phyloP scores from a whole-genome alignment of 148 eudicot species.

The Cornus suecica region DNA sequence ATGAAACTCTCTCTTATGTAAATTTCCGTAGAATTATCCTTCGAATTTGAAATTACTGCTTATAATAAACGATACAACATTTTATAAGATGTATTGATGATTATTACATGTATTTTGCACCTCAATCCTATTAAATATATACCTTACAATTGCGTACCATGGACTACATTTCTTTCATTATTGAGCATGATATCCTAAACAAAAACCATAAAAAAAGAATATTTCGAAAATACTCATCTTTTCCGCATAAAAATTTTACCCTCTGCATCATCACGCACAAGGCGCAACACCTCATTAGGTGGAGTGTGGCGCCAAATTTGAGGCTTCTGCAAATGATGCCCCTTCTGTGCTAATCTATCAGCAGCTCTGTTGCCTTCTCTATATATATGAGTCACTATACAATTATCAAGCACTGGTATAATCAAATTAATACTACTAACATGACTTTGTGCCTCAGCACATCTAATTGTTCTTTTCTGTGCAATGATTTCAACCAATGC shows the following conservation, averaged over 20 bases:
- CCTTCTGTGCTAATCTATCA: conserved; percentile 72
- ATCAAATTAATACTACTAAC: conserved; percentile 46
- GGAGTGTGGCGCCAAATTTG: conserved; percentile 56
- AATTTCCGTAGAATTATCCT: too few species aligned
- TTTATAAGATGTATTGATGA: too few species aligned
- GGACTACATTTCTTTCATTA: too few species aligned
- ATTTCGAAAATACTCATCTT: conserved; percentile 31
- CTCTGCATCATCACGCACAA: conserved; percentile 70
- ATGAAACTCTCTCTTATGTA: too few species aligned
- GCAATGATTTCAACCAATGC: conserved; percentile 45
- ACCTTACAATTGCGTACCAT: background rate
- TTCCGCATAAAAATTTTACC: conserved; percentile 59
- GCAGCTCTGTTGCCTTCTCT: conserved; percentile 85
- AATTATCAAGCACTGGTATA: conserved; percentile 49
- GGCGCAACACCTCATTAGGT: conserved; percentile 48
- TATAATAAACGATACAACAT: too few species aligned
- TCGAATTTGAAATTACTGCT: too few species aligned
- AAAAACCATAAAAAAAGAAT: background rate
- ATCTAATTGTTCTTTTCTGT: conserved; percentile 32
- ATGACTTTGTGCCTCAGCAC: conserved; percentile 46
- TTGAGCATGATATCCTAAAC: too few species aligned
- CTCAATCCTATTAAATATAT: background rate
- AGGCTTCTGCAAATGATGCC: conserved; percentile 51
- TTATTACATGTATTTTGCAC: background rate
- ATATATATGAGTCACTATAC: conserved; percentile 57